Conservation (phyloP, 495 filamentous ascomycete species). For the Elasticomyces elasticus region DNA sequence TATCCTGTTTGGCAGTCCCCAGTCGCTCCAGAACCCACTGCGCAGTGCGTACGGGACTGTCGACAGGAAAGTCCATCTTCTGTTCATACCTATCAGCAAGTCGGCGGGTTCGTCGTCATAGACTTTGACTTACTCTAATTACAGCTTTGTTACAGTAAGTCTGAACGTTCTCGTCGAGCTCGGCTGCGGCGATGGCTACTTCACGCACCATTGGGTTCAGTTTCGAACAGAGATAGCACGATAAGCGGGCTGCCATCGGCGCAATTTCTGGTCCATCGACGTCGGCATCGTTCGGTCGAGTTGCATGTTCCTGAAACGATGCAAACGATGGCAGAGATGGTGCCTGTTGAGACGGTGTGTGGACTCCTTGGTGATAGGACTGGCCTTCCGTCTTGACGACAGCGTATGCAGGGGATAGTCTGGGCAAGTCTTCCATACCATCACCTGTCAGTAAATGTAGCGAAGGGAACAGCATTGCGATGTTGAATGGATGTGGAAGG, state of each 20-base stretch:
- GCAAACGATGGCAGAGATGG: constrained; percentile 20
- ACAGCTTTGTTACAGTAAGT: constrained; percentile 7
- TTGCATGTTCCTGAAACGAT: constrained; percentile 10
- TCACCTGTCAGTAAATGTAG: background rate
- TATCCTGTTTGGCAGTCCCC: constrained; percentile 3
- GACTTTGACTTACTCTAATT: constrained; percentile 1
- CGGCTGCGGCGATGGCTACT: constrained; percentile 9
- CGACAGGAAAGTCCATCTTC: constrained; percentile 4
- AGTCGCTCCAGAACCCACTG: constrained; percentile 19
- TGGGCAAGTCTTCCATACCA: background rate
- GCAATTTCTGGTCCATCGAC: constrained; percentile 13
- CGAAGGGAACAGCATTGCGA: background rate
- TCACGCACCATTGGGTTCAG: constrained; percentile 13
- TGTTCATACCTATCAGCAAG: background rate
- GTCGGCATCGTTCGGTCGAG: constrained; percentile 2
- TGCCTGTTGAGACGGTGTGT: background rate
- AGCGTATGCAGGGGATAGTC: background rate
- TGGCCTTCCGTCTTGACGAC: background rate
- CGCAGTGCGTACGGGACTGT: constrained; percentile 3
- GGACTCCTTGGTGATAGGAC: background rate
- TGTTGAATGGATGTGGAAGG: background rate
- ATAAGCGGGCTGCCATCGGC: constrained; percentile 5
- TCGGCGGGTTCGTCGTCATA: background rate
- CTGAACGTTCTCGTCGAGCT: constrained; percentile 11
- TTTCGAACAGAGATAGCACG: constrained; percentile 10